These are phyloP conservation scores for Chrysanthemum makinoi DNA, from an alignment of 129 eudicot species.

Conservation along the genomic window DNA sequence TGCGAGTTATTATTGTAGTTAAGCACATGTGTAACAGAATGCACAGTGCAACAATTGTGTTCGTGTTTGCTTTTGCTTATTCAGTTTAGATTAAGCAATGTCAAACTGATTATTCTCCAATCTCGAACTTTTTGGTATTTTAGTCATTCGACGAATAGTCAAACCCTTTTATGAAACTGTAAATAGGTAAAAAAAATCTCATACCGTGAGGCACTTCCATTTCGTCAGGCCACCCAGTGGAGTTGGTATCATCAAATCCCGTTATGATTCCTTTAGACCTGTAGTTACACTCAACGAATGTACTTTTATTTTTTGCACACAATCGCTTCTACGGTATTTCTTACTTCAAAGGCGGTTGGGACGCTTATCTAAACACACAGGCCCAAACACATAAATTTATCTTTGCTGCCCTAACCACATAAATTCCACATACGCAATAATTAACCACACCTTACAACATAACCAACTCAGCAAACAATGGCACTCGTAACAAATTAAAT, in stretches of 20 bases:
- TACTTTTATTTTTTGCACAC: slow-evolving; percentile 10
- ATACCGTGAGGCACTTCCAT: slow-evolving; percentile 88
- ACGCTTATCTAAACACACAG: too few species aligned
- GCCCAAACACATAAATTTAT: slow-evolving; percentile 13
- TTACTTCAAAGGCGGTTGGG: too few species aligned
- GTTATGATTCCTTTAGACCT: slow-evolving; percentile 70
- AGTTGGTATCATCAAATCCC: slow-evolving; percentile 62
- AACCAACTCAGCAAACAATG: slow-evolving; percentile 5
- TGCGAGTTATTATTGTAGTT: too few species aligned
- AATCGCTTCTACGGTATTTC: neutral
- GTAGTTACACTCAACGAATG: slow-evolving; percentile 4
- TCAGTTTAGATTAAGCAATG: too few species aligned
- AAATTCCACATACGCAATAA: slow-evolving; percentile 11
- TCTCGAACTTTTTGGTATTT: neutral
- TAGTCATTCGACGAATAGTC: neutral
- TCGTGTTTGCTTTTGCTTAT: too few species aligned
- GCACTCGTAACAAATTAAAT: neutral
- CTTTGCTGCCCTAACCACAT: slow-evolving; percentile 88
- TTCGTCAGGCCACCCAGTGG: slow-evolving; percentile 94
- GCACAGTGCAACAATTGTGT: too few species aligned
- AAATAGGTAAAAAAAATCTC: neutral
- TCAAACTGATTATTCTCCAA: too few species aligned
- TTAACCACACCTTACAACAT: slow-evolving; percentile 25
- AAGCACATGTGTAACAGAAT: too few species aligned
- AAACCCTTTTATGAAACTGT: neutral